Evolutionary conservation across 129 eudicot species (phyloP), one percentile per base, ranked within the genome.

Genomic region (Chrysanthemum lavandulifolium): DNA sequence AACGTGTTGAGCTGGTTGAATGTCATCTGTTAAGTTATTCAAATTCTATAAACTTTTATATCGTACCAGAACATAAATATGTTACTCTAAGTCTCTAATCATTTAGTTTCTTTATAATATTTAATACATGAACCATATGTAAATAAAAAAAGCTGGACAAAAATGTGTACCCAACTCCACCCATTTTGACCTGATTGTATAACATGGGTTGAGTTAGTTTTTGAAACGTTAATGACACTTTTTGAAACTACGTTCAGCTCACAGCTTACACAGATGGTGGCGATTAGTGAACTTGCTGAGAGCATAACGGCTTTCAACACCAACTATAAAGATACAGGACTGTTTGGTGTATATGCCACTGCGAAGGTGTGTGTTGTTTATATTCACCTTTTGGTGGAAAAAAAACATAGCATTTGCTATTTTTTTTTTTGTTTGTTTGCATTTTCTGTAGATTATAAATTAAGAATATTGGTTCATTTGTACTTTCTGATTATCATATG

Each of bases 251-350:
- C 27, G 10, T 51, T 51, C 85, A 88, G 97, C 10, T 88, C 97
- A 49, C 87, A 86, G 72, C 97, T 94, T 64, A 89, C 86, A 12
- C 97, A 94, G 86, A 83, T 82, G 83, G 82, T 90, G 79, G 93
- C 86, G 43, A 88, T 94, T 61, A 88, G 87, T 81, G 99, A 84
- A 83, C 79, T 94, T 36, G 99, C 97, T 43, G 99, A 94, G 65
- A 95, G 90, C 89, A 79, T 95, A 85, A 88, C 88, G 99, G 94
- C 99, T 62, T 94, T 95, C 77, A 95, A 95, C 82, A 95, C 96
- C 43, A 95, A 90, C 84, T 95, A 95, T 74, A 88, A 90, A 56
- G 99, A 90, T 81, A 90, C 97, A 36, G 99, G 99, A 23, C 61
- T 95, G 14, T 95, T 95, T 88, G 99, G 99, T 40, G 99, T 95